Conservation (phyloP, 2,329 filamentous ascomycete genomes). For the Emergomyces orientalis region DNA sequence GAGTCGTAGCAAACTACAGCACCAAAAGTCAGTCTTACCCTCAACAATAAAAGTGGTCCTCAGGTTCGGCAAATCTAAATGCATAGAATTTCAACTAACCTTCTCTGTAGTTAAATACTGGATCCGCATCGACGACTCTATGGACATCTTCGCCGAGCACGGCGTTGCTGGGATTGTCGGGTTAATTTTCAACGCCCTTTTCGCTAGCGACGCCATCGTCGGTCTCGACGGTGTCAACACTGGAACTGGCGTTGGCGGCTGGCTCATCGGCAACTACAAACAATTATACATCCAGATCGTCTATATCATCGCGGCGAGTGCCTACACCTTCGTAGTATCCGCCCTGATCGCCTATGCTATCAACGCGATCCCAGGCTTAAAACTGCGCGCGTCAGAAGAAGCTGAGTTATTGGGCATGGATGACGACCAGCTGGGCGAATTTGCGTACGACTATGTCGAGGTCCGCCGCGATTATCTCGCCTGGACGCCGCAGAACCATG, state of each 20-base stretch:
- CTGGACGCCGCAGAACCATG: conserved; percentile 40
- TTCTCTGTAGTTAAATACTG: conserved; percentile 52
- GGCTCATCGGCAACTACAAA: conserved; percentile 61
- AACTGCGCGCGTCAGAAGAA: conserved; percentile 56
- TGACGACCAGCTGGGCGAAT: conserved; percentile 44
- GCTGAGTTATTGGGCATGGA: conserved; percentile 59
- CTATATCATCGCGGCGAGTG: conserved; percentile 55
- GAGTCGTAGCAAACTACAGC: conserved; percentile 67
- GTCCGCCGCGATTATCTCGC: conserved; percentile 43
- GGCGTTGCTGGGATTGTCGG: conserved; percentile 73
- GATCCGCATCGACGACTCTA: conserved; percentile 74
- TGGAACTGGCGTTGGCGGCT: conserved; percentile 47
- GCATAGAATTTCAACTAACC: conserved; percentile 9
- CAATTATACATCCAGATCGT: conserved; percentile 64
- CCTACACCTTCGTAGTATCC: conserved; percentile 58
- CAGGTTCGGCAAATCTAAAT: neutral
- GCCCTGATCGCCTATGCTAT: conserved; percentile 61
- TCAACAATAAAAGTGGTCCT: conserved; percentile 17
- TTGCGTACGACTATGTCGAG: conserved; percentile 45
- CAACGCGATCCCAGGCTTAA: conserved; percentile 61
- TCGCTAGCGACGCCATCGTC: conserved; percentile 65
- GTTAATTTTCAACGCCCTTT: conserved; percentile 67
- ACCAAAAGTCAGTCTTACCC: conserved; percentile 63
- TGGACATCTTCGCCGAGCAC: conserved; percentile 89
- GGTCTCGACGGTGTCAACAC: conserved; percentile 58